Evolutionary conservation across 2,329 filamentous ascomycete genomes (phyloP).

Genomic region (Cytospora mali): DNA sequence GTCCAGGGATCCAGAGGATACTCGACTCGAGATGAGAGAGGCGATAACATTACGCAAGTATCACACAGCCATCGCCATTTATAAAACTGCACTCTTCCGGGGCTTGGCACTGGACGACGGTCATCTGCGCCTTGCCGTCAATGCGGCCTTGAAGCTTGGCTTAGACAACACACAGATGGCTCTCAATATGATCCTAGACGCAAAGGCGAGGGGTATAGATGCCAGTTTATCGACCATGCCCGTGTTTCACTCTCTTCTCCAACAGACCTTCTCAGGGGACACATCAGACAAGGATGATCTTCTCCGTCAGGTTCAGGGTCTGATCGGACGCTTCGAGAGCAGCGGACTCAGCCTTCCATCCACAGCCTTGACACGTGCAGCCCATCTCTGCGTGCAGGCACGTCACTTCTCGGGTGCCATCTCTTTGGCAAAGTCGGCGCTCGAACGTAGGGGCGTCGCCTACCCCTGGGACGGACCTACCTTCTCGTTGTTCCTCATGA

Average conservation of each 20-base stretch:
- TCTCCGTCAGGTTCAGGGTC: conserved; percentile 29
- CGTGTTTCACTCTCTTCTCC: conserved; percentile 43
- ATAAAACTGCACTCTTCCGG: conserved; percentile 39
- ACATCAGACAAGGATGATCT: conserved; percentile 29
- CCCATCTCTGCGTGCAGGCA: conserved; percentile 34
- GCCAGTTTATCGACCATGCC: conserved; percentile 45
- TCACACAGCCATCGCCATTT: conserved; percentile 36
- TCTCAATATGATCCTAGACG: conserved; percentile 43
- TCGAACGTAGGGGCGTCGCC: conserved; percentile 27
- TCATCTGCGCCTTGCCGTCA: conserved; percentile 52
- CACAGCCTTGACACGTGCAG: conserved; percentile 37
- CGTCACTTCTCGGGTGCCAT: conserved; percentile 36
- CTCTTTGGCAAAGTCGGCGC: conserved; percentile 35
- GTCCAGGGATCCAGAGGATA: conserved; percentile 3
- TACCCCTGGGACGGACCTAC: conserved; percentile 37
- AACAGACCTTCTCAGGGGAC: conserved; percentile 35
- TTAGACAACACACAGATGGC: conserved; percentile 38
- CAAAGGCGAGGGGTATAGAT: conserved; percentile 45
- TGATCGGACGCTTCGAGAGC: conserved; percentile 32
- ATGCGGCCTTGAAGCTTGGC: conserved; percentile 43
- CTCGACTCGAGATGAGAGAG: conserved; percentile 24
- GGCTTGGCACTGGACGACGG: conserved; percentile 43
- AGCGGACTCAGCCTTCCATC: conserved; percentile 33
- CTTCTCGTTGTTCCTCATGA: conserved; percentile 37
- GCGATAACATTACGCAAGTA: conserved; percentile 18